Base-by-base conservation (phyloP, 1,284 basidiomycete species). In the Rhodotorula sp. region DNA sequence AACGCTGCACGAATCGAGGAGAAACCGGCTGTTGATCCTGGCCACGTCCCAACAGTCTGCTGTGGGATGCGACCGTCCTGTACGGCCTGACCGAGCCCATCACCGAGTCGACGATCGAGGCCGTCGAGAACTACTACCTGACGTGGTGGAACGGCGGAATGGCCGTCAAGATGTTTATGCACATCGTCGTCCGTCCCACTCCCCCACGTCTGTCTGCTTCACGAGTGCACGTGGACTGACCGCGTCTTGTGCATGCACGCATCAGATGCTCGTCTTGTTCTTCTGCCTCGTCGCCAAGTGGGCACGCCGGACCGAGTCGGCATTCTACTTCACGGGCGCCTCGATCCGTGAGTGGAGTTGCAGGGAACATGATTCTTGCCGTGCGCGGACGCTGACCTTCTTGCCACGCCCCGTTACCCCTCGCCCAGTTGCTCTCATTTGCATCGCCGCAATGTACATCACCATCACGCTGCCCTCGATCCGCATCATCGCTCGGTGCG, bases 141-240 rank as follows among this genome's bases (percentile, higher is more conserved):
- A 77, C 71, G 2, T 77, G 76, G 76, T 77, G 74, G 73, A 70
- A 75, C 43, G 76, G 69, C 47, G 71, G 71, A 0, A 67, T 69
- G 64, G 68, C 76, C 7, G 74, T 77, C 66, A 77, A 77, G 66
- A 64, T 73, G 63, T 71, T 75, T 59, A 51, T 77, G 18, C 76
- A 77, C 65, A 57, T 75, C 60, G 67, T 73, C 43, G 75, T 75
- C 54, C 64, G 73, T 21, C 3, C 39, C 34, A 39, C 29, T 34
- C 34, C 6, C 39, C 8, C 39, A 21, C 3, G 21, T 0, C 29
- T 15, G 39, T 10, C 49, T 7, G 23, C 18, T 57, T 20, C n/a
- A 23, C 7, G 21, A 51, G 49, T 3, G 23, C 15, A 26, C 43
- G 23, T 29, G 15, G 34, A 7, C 16, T 47, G 29, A 20, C 20